Conservation (phyloP, 257 asterid genomes). For the Thymus quinquecostatus region DNA sequence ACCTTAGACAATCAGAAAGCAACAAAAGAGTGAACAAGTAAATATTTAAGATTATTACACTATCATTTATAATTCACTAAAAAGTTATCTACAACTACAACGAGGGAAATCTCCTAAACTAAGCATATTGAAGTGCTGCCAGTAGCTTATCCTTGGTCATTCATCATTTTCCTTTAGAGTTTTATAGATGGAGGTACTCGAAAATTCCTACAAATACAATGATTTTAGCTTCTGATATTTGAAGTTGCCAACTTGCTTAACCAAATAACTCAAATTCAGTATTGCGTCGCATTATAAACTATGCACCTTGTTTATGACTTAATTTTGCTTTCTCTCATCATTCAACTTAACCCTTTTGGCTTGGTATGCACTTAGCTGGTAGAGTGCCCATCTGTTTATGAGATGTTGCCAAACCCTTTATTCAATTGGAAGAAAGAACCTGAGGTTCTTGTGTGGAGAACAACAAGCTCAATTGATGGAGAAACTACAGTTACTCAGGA, state of each 20-base stretch:
- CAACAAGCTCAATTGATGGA: slow-evolving; percentile 47
- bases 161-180: background rate
- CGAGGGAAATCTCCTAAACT: background rate
- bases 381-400: slow-evolving; percentile 87
- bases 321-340: background rate
- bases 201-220: background rate
- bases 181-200: background rate
- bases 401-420: slow-evolving; percentile 73
- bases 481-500: slow-evolving; percentile 55
- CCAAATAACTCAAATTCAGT: background rate
- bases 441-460: slow-evolving; percentile 70
- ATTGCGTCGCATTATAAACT: background rate
- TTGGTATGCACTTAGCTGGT: slow-evolving; percentile 49
- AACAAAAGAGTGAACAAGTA: background rate
- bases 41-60: background rate
- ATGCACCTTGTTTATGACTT: background rate
- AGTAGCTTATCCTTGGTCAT: background rate
- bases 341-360: slow-evolving; percentile 22
- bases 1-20: background rate
- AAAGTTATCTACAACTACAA: slow-evolving; percentile 2
- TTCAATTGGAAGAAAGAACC: slow-evolving; percentile 85
- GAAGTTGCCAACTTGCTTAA: background rate
- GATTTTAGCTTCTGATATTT: background rate
- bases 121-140: background rate
- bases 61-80: background rate